These are phyloP conservation scores for Dactylorhiza incarnata DNA, from an alignment of 106 monocot genomes.

Conservation along the genomic window DNA sequence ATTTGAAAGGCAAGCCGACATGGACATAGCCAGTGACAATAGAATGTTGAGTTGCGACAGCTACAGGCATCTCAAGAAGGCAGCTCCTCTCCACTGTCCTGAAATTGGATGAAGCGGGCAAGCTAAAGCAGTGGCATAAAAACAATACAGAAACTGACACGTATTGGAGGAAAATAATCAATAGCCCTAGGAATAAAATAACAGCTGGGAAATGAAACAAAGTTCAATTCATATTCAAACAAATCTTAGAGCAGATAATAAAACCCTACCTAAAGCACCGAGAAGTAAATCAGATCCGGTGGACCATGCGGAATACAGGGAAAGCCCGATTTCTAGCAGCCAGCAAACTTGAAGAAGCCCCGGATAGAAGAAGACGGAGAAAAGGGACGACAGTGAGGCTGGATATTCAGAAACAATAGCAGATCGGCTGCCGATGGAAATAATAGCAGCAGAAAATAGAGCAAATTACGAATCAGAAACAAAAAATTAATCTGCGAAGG, in stretches of 20 bases:
- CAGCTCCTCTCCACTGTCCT: not conserved
- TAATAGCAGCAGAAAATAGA: too few relatives aligned
- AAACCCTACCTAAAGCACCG: not conserved
- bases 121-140: not conserved
- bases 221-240: not conserved
- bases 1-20: not conserved
- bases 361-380: not conserved
- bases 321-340: not conserved
- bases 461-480: too few relatives aligned
- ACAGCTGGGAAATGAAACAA: not conserved
- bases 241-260: not conserved
- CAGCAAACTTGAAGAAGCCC: not conserved
- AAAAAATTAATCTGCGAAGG: too few relatives aligned
- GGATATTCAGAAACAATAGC: not conserved
- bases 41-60: not conserved
- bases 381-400: not conserved
- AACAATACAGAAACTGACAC: not conserved
- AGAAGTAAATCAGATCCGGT: not conserved
- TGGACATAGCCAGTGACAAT: slow-evolving; percentile 4
- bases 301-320: not conserved
- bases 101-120: not conserved
- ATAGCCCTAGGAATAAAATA: not conserved
- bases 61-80: slow-evolving; percentile 1
- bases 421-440: too few relatives aligned
- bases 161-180: not conserved